A percentile compares a stretch with the other conserved stretches of the same genome.
phyloP scores from a whole-genome alignment of 768 basidiomycete genomes.

The Boletus sensibilis region DNA sequence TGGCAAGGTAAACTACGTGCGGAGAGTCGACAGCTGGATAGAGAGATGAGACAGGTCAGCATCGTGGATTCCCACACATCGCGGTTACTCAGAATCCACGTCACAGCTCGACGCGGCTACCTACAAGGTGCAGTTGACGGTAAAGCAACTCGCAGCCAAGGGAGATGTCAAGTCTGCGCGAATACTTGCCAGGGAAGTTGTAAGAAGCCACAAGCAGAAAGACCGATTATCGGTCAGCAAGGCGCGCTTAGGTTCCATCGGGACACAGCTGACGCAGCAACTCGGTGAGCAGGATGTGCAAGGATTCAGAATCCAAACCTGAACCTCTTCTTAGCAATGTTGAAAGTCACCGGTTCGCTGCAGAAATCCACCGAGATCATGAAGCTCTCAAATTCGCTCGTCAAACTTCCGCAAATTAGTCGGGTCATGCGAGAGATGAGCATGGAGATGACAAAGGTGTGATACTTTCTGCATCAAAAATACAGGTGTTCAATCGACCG shows the following conservation, averaged over 20 bases:
- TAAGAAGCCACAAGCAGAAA: constrained; percentile 92
- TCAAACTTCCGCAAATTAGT: constrained; percentile 91
- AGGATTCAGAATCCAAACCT: background rate
- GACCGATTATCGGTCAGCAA: constrained; percentile 90
- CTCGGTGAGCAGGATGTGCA: constrained; percentile 58
- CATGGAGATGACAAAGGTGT: constrained; percentile 98
- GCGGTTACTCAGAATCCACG: constrained; percentile 13
- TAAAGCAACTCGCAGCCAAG: constrained; percentile 88
- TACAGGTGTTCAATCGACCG: constrained; percentile 4
- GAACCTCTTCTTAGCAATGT: constrained; percentile 62
- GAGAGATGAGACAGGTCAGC: constrained; percentile 94
- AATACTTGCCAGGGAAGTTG: constrained; percentile 91
- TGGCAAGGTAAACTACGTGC: constrained; percentile 89
- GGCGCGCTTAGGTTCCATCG: constrained; percentile 87
- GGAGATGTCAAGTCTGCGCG: constrained; percentile 92
- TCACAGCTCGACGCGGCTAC: constrained; percentile 78
- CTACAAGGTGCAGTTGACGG: constrained; percentile 69
- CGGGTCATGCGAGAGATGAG: constrained; percentile 96
- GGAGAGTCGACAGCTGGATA: constrained; percentile 80
- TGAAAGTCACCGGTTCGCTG: constrained; percentile 95
- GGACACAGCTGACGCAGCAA: constrained; percentile 86
- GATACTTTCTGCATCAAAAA: constrained; percentile 11
- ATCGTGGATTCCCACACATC: constrained; percentile 15
- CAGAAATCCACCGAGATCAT: constrained; percentile 99
- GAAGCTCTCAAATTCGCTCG: constrained; percentile 91